These are phyloP conservation scores for Monascus purpureus DNA, from an alignment of 495 filamentous ascomycete species.

Conservation along the genomic window DNA sequence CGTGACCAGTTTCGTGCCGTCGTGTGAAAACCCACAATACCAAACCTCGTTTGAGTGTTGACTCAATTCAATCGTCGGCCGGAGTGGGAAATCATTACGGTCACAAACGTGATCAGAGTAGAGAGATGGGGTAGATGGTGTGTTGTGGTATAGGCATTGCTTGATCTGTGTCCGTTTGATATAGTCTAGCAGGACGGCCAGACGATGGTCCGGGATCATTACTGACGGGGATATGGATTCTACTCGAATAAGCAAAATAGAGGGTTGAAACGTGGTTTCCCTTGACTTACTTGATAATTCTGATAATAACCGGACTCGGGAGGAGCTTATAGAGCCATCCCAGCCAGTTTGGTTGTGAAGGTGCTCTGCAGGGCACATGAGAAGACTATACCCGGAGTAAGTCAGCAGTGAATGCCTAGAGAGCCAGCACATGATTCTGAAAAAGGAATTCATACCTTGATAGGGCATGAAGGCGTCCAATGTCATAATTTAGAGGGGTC, in stretches of 20 bases:
- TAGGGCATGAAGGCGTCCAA: slow-evolving; percentile 60
- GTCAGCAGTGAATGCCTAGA: slow-evolving; percentile 5
- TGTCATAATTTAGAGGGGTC: slow-evolving; percentile 73
- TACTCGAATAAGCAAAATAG: slow-evolving; percentile 15
- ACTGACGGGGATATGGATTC: slow-evolving; percentile 91
- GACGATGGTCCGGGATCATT: slow-evolving; percentile 90
- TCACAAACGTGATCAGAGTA: slow-evolving; percentile 84
- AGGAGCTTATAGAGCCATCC: slow-evolving; percentile 72
- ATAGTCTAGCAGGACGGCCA: slow-evolving; percentile 71
- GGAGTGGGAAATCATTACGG: slow-evolving; percentile 60
- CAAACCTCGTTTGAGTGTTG: slow-evolving; percentile 79
- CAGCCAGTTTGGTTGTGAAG: slow-evolving; percentile 69
- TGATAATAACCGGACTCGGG: slow-evolving; percentile 61
- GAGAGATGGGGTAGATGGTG: slow-evolving; percentile 60
- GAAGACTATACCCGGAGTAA: slow-evolving; percentile 36
- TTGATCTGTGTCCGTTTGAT: slow-evolving; percentile 72
- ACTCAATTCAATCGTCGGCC: slow-evolving; percentile 49
- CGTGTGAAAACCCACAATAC: slow-evolving; percentile 79
- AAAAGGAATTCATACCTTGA: slow-evolving; percentile 56
- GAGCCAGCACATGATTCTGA: background rate
- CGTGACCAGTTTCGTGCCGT: slow-evolving; percentile 72
- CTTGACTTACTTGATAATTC: slow-evolving; percentile 63
- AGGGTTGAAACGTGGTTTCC: background rate
- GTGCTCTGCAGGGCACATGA: slow-evolving; percentile 80
- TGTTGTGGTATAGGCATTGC: slow-evolving; percentile 81